phyloP scores from a whole-genome alignment of 1,139 yeast genomes.

The Scheffersomyces quercinus region DNA sequence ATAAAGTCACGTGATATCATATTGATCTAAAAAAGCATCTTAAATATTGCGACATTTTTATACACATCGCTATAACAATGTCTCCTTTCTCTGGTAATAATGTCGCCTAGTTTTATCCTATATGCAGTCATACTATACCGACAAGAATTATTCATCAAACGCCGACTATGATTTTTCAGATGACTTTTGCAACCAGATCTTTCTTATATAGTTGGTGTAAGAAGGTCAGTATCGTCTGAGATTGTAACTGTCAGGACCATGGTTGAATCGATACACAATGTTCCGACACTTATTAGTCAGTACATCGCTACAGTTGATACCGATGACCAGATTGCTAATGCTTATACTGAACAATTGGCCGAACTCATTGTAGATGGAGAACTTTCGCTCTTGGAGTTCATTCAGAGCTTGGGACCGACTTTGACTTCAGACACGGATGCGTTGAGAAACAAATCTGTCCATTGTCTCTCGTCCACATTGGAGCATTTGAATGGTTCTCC shows the following conservation, averaged over 20 bases:
- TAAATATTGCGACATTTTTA: too few species aligned
- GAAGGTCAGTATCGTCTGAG: too few species aligned
- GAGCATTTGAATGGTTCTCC: slow-evolving; percentile 26
- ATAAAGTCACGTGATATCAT: too few species aligned
- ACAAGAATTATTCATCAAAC: too few species aligned
- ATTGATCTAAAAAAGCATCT: too few species aligned
- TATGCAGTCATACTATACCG: too few species aligned
- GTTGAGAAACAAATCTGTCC: slow-evolving; percentile 53
- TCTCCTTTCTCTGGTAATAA: too few species aligned
- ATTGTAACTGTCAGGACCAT: background rate
- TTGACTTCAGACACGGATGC: slow-evolving; percentile 68
- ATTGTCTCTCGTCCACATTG: slow-evolving; percentile 59
- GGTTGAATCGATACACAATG: slow-evolving; percentile 10
- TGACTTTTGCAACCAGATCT: too few species aligned
- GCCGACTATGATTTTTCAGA: too few species aligned
- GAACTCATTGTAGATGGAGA: slow-evolving; percentile 31
- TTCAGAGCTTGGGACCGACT: slow-evolving; percentile 54
- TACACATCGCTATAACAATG: too few species aligned
- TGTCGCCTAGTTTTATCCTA: too few species aligned
- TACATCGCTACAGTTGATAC: slow-evolving; percentile 41
- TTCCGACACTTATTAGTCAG: slow-evolving; percentile 36
- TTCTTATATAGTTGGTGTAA: too few species aligned
- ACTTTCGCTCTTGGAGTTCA: slow-evolving; percentile 51
- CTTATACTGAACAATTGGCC: slow-evolving; percentile 30
- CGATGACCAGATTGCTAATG: slow-evolving; percentile 28